Evolutionary conservation across 2,329 filamentous ascomycete species (phyloP).

Genomic region (Penicillium psychrosexuale): DNA sequence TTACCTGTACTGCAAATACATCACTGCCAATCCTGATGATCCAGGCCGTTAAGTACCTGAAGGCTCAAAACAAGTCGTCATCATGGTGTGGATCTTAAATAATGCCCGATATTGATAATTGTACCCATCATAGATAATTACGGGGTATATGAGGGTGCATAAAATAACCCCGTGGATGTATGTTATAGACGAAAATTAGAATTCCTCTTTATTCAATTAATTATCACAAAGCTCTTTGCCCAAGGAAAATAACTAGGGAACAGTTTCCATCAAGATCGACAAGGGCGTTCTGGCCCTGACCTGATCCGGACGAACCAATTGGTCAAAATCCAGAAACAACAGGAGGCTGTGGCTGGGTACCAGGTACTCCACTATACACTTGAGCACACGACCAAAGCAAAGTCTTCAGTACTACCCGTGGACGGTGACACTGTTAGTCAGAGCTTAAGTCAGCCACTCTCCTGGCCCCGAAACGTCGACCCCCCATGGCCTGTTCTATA

Average conservation of each 20-base stretch:
- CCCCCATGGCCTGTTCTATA: constrained; percentile 10
- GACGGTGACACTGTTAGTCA: constrained; percentile 1
- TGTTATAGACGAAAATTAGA: no score
- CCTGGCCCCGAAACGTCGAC: constrained; percentile 22
- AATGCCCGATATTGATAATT: not conserved
- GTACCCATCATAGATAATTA: not conserved
- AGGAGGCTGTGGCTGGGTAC: constrained; percentile 6
- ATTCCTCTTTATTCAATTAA: no score
- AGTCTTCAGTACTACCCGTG: constrained; percentile 1
- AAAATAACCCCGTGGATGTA: no score
- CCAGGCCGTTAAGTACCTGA: constrained; percentile 1
- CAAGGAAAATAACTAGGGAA: not conserved
- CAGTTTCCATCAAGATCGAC: constrained; percentile 11
- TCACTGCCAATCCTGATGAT: not conserved
- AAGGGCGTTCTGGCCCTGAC: constrained; percentile 17
- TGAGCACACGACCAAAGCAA: constrained; percentile 1
- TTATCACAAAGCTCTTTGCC: not conserved
- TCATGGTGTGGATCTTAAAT: constrained; percentile 5
- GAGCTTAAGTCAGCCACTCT: constrained; percentile 25
- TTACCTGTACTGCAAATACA: constrained; percentile 4
- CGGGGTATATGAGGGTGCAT: not conserved
- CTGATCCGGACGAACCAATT: constrained; percentile 18
- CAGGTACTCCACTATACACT: constrained; percentile 6
- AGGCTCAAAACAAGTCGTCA: constrained; percentile 6
- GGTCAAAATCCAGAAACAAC: constrained; percentile 1